A percentile compares a stretch with the other conserved stretches of the same genome.
Evolutionary conservation across 306 rosid genomes (phyloP).

Genomic region (Vicia faba): DNA sequence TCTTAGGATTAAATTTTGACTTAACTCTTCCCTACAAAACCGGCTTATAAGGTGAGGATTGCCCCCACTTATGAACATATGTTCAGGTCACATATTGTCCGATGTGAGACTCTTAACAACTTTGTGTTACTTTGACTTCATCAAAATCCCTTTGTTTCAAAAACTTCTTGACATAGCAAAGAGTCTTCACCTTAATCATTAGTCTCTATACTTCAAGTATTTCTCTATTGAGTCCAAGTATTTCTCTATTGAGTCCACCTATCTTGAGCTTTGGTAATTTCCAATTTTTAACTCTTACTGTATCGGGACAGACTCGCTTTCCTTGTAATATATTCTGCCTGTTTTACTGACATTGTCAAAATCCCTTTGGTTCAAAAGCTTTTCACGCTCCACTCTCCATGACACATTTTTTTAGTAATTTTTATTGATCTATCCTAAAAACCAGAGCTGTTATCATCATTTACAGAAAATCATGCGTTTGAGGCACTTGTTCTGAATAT

Average conservation of each 20-base stretch:
- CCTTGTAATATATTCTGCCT: background rate
- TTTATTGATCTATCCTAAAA: background rate
- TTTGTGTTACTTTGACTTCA: no score
- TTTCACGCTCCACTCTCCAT: background rate
- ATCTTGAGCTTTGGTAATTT: background rate
- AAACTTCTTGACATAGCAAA: no score
- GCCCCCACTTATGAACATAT: no score
- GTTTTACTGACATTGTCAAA: background rate
- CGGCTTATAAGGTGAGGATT: no score
- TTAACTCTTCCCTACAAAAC: no score
- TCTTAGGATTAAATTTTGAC: background rate
- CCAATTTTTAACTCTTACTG: background rate
- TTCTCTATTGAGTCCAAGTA: background rate
- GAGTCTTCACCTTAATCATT: no score
- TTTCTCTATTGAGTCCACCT: background rate
- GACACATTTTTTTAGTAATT: conserved; percentile 4
- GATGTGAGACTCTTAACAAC: no score
- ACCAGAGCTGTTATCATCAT: background rate
- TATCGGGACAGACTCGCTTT: background rate
- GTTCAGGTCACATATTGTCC: no score
- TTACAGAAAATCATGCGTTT: background rate
- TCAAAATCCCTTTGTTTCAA: no score
- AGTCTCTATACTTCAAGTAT: background rate
- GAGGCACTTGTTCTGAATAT: background rate
- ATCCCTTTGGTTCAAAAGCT: background rate